These are phyloP conservation scores for Starmerella vaccinii DNA, from an alignment of 805 yeast species.

Conservation along the genomic window DNA sequence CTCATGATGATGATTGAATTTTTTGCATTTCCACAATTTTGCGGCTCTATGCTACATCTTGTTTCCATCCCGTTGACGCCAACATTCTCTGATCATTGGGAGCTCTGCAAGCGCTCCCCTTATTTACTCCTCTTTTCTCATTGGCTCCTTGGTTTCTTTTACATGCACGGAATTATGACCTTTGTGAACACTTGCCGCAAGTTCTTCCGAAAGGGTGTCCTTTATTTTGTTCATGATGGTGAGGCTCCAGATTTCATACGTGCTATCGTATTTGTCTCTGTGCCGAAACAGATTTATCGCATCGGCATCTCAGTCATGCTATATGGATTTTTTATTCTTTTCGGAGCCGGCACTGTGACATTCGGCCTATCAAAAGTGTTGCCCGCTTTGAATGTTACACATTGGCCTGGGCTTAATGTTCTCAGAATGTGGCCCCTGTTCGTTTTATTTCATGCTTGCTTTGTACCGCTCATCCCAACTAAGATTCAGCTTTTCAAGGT, in stretches of 20 bases:
- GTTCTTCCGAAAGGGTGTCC: constrained; percentile 76
- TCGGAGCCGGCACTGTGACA: constrained; percentile 64
- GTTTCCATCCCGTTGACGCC: constrained; percentile 48
- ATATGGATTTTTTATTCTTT: constrained; percentile 45
- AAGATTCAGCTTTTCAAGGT: constrained; percentile 47
- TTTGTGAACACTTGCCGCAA: constrained; percentile 76
- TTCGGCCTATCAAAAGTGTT: constrained; percentile 31
- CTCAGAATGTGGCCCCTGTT: constrained; percentile 17
- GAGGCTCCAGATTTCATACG: constrained; percentile 87
- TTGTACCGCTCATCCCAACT: constrained; percentile 35
- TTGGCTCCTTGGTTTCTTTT: constrained; percentile 71
- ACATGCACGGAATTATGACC: constrained; percentile 79
- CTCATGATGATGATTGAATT: constrained; percentile 67
- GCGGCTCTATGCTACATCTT: constrained; percentile 69
- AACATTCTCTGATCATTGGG: constrained; percentile 5
- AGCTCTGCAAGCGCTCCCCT: constrained; percentile 1
- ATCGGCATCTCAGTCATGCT: constrained; percentile 49
- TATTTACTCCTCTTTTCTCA: constrained; percentile 28
- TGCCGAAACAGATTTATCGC: constrained; percentile 60
- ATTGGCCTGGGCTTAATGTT: constrained; percentile 17
- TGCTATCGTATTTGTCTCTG: constrained; percentile 73
- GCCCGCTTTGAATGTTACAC: constrained; percentile 27
- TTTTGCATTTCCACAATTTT: constrained; percentile 72
- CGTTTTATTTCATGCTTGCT: neutral
- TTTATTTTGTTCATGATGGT: constrained; percentile 85